A percentile compares a stretch with the other conserved stretches of the same genome.
Conservation (phyloP, 768 basidiomycete species). For the Gloeopeniophorella convolvens region DNA sequence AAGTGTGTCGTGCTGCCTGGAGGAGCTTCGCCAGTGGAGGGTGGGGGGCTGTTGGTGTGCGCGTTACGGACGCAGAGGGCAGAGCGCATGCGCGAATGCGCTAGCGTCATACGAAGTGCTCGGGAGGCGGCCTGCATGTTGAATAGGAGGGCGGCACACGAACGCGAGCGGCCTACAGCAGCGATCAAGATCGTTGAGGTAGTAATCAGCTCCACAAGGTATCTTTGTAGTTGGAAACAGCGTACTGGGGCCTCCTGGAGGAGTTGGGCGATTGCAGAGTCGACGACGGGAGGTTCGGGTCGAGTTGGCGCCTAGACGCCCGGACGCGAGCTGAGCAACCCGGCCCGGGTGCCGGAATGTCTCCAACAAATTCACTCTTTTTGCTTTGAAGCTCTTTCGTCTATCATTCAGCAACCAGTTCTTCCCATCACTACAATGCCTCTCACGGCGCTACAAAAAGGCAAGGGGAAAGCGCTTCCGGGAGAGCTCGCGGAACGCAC, state of each 20-base stretch:
- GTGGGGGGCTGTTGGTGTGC: constrained; percentile 2
- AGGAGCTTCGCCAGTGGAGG: constrained; percentile 3
- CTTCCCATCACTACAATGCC: constrained; percentile 6
- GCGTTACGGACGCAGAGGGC: constrained; percentile 13
- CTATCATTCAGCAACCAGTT: too few relatives aligned
- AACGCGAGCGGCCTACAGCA: background rate
- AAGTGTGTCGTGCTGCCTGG: constrained; percentile 66
- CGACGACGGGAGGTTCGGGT: too few relatives aligned
- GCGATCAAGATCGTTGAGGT: too few relatives aligned
- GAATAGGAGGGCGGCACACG: background rate
- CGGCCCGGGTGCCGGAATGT: background rate
- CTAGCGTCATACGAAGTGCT: constrained; percentile 2
- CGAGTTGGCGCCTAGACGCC: too few relatives aligned
- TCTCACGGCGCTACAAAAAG: constrained; percentile 30
- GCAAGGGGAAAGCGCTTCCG: constrained; percentile 35
- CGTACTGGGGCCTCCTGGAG: too few relatives aligned
- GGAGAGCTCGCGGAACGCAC: background rate
- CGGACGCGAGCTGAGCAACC: background rate
- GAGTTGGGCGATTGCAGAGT: too few relatives aligned
- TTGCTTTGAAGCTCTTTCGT: too few relatives aligned
- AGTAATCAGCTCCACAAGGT: too few relatives aligned
- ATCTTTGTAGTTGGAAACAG: too few relatives aligned
- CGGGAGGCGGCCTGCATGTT: constrained; percentile 15
- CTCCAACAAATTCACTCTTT: too few relatives aligned
- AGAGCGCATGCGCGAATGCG: background rate